Evolutionary conservation across 177 flowering plant genomes (phyloP).

Genomic region (Vitis hybrid): DNA sequence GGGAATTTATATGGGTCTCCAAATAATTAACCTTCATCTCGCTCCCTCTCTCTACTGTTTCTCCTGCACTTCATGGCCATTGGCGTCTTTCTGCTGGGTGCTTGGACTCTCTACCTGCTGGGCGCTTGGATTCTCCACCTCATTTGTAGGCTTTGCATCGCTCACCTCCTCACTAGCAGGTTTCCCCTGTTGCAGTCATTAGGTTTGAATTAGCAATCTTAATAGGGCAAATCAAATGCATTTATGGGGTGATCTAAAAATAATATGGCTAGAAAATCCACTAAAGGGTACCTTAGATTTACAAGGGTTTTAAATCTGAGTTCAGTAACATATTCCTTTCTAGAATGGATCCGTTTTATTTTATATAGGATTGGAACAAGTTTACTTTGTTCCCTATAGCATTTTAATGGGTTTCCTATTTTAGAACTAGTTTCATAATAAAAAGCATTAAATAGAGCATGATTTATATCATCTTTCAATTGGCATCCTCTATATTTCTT

Average conservation of each 20-base stretch:
- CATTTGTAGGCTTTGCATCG: slow-evolving; percentile 24
- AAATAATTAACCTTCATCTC: not conserved
- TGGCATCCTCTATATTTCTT: too few species aligned
- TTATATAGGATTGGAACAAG: too few species aligned
- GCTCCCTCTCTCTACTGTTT: slow-evolving; percentile 16
- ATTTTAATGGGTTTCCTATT: too few species aligned
- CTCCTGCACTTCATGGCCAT: slow-evolving; percentile 31
- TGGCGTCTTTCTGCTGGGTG: slow-evolving; percentile 22
- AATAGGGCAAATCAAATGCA: not conserved
- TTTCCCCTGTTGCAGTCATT: slow-evolving; percentile 39
- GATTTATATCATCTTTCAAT: too few species aligned
- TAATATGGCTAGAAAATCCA: not conserved
- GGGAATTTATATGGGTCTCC: not conserved
- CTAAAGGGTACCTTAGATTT: too few species aligned
- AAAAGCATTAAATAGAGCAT: too few species aligned
- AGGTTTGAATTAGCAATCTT: slow-evolving; percentile 2
- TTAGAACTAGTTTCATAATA: too few species aligned
- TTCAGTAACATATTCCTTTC: too few species aligned
- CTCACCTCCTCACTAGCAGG: slow-evolving; percentile 24
- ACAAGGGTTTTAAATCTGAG: not conserved
- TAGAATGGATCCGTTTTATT: too few species aligned
- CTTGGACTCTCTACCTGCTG: slow-evolving; percentile 18
- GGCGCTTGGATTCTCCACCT: slow-evolving; percentile 18
- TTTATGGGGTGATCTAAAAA: not conserved
- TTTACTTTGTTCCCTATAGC: too few species aligned